phyloP scores from a whole-genome alignment of 1,284 basidiomycete species.

The Bondarzewia mesenterica region DNA sequence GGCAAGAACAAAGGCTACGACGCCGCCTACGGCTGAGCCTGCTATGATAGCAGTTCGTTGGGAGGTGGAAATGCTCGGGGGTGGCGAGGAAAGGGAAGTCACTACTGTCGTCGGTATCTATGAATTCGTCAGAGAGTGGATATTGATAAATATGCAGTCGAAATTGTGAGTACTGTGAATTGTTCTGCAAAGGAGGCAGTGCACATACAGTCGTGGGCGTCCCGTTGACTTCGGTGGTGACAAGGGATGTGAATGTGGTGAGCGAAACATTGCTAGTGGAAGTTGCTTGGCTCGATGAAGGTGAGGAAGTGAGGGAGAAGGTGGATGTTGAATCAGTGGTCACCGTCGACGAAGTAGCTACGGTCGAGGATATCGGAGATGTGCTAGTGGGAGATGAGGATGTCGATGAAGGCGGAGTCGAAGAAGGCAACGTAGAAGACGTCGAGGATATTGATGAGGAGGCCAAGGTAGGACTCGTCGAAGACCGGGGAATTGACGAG shows the following conservation, averaged over 20 bases:
- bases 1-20: constrained; percentile 29
- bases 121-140: neutral
- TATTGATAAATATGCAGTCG: neutral
- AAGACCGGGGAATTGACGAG: neutral
- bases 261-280: constrained; percentile 7
- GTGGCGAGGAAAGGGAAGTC: constrained; percentile 14
- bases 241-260: constrained; percentile 17
- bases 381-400: neutral
- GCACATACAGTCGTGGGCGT: constrained; percentile 18
- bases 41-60: constrained; percentile 32
- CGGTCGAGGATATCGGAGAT: neutral
- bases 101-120: constrained; percentile 21
- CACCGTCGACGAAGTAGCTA: neutral
- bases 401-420: neutral
- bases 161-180: too few relatives aligned
- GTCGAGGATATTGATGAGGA: too few relatives aligned
- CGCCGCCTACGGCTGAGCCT: constrained; percentile 36
- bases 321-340: constrained; percentile 11
- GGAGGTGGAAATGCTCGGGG: constrained; percentile 5
- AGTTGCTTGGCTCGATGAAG: neutral
- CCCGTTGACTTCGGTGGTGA: constrained; percentile 18
- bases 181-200: neutral
- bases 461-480: neutral
- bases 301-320: neutral
- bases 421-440: too few relatives aligned